phyloP scores from a whole-genome alignment of 352 stramenopile species.

The Pythium aquatile region DNA sequence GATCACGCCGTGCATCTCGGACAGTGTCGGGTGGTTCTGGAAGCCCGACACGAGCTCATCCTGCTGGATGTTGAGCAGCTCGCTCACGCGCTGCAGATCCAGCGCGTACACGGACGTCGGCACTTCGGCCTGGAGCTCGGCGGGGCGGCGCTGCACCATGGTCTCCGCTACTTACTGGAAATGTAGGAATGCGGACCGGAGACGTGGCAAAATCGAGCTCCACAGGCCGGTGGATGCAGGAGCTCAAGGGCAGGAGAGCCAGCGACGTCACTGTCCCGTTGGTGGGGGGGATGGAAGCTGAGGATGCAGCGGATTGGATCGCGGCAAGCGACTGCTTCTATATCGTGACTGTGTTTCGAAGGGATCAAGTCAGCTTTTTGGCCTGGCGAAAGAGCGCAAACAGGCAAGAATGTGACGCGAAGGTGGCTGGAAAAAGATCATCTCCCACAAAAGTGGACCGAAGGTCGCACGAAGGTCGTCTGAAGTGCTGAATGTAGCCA shows the following conservation, averaged over 20 bases:
- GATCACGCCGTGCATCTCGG: constrained; percentile 77
- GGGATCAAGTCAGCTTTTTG: no score
- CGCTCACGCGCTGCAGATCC: constrained; percentile 26
- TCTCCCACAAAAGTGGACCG: neutral
- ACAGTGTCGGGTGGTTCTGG: constrained; percentile 48
- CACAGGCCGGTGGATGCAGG: neutral
- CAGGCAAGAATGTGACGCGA: neutral
- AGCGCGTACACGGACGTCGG: constrained; percentile 31
- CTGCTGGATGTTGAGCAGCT: constrained; percentile 30
- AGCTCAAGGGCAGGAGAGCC: neutral
- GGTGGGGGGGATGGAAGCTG: neutral
- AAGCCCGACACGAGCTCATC: constrained; percentile 44
- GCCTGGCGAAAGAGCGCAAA: constrained; percentile 1
- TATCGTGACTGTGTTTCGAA: neutral
- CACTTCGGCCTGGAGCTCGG: constrained; percentile 31
- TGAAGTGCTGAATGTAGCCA: neutral
- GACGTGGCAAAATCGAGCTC: neutral
- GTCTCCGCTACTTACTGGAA: neutral
- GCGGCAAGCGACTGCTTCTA: neutral
- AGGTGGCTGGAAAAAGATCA: constrained; percentile 2
- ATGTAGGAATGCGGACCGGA: neutral
- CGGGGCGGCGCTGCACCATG: constrained; percentile 28
- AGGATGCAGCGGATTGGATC: neutral
- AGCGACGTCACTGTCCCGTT: neutral
- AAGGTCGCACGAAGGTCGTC: neutral